Evolutionary conservation across 805 yeast genomes (phyloP).

Genomic region (Saccharomycodes ludwigii): DNA sequence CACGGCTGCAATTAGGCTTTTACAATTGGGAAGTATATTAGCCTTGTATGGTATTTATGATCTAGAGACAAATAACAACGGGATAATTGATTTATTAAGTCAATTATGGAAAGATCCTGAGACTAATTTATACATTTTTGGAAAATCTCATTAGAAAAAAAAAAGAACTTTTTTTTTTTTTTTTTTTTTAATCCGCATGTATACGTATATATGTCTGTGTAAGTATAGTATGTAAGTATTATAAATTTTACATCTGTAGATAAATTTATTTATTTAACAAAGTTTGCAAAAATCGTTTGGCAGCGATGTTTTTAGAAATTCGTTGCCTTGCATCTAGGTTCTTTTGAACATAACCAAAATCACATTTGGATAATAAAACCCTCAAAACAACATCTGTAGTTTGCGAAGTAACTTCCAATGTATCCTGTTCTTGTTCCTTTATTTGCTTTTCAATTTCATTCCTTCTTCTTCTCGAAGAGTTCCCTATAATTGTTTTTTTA

Average conservation of each 20-base stretch:
- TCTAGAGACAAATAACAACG: constrained; percentile 55
- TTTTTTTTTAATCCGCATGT: too few relatives aligned
- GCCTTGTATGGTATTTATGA: constrained; percentile 62
- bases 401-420: constrained; percentile 24
- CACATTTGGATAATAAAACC: constrained; percentile 54
- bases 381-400: constrained; percentile 65
- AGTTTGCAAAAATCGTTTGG: constrained; percentile 23
- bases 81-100: constrained; percentile 38
- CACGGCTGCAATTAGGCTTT: constrained; percentile 42
- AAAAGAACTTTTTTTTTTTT: too few relatives aligned
- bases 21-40: constrained; percentile 51
- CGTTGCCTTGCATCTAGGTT: constrained; percentile 52
- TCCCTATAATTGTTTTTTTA: constrained; percentile 56
- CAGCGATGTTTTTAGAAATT: constrained; percentile 22
- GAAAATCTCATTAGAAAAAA: too few relatives aligned
- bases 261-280: too few relatives aligned
- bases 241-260: too few relatives aligned
- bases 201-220: too few relatives aligned
- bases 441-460: constrained; percentile 34
- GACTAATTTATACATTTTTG: constrained; percentile 16
- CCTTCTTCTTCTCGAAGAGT: constrained; percentile 49
- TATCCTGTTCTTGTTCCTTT: constrained; percentile 32
- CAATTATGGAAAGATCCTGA: constrained; percentile 27
- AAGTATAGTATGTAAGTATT: too few relatives aligned
- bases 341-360: constrained; percentile 42